Conservation (phyloP, 176 grass and related monocot species). For the Oryza coarctata region DNA sequence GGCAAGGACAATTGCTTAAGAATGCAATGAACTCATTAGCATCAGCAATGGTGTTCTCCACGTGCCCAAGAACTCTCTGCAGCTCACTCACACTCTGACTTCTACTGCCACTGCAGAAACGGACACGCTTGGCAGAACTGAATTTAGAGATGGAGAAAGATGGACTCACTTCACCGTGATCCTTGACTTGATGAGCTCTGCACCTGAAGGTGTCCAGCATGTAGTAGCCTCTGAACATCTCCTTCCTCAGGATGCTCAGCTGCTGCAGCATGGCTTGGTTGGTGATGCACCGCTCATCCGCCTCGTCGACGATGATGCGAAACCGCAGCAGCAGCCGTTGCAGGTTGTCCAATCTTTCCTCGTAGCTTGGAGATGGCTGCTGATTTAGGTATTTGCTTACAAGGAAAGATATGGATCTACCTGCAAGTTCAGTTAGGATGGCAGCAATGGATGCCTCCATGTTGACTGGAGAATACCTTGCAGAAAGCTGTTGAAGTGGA, state of each 20-base stretch:
- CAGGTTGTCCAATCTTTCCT: background rate
- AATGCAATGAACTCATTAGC: background rate
- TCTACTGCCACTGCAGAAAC: background rate
- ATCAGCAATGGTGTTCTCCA: background rate
- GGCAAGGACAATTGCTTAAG: background rate
- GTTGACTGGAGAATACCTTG: background rate
- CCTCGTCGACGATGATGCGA: background rate
- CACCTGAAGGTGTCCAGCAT: background rate
- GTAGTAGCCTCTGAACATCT: background rate
- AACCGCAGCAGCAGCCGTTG: background rate
- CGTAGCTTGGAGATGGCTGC: background rate
- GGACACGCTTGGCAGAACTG: background rate
- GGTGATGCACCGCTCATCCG: background rate
- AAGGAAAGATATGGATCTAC: background rate
- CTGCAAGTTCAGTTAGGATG: slow-evolving; percentile 1
- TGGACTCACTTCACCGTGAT: background rate
- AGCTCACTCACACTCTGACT: background rate
- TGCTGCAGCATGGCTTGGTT: background rate
- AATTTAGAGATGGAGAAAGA: background rate
- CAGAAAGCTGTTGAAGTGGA: background rate
- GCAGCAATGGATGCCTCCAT: background rate
- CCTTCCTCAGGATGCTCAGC: background rate
- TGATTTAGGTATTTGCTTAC: background rate
- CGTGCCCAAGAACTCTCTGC: background rate
- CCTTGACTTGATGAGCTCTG: background rate